Evolutionary conservation across 2,329 filamentous ascomycete genomes (phyloP).

Genomic region (Diaporthe sp.): DNA sequence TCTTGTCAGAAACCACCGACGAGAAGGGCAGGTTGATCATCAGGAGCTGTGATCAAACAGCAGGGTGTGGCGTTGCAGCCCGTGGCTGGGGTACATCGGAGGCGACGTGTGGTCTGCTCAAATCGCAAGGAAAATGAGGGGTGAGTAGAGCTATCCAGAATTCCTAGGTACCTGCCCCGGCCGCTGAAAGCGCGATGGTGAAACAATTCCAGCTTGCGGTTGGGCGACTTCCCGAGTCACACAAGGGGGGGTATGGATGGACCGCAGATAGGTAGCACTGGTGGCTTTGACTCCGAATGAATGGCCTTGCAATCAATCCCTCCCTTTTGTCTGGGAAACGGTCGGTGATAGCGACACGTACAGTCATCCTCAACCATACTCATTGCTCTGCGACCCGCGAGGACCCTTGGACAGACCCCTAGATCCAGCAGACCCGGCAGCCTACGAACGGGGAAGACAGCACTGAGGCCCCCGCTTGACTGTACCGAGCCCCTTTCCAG

Average conservation of each 20-base stretch:
- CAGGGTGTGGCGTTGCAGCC: constrained; percentile 20
- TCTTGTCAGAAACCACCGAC: constrained; percentile 15
- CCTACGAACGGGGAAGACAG: constrained; percentile 1
- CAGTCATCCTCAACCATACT: neutral
- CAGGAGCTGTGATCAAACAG: constrained; percentile 14
- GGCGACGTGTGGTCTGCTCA: constrained; percentile 8
- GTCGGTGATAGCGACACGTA: constrained; percentile 21
- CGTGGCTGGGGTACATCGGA: neutral
- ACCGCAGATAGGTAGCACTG: constrained; percentile 9
- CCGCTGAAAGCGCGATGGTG: constrained; percentile 33
- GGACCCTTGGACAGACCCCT: constrained; percentile 17
- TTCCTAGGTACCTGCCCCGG: constrained; percentile 4
- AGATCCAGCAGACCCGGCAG: constrained; percentile 6
- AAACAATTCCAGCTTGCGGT: constrained; percentile 38
- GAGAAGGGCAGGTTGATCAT: neutral
- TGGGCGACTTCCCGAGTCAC: constrained; percentile 34
- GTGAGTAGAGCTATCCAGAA: neutral
- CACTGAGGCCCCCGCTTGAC: constrained; percentile 32
- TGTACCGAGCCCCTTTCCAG: constrained; percentile 34
- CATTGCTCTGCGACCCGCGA: neutral
- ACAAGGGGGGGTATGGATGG: constrained; percentile 25
- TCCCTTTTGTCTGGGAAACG: constrained; percentile 19
- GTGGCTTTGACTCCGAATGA: constrained; percentile 22
- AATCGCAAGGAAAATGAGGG: constrained; percentile 15
- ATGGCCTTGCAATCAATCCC: constrained; percentile 4